Evolutionary conservation across 2,329 filamentous ascomycete species (phyloP).

Genomic region (Trichoderma sp.): DNA sequence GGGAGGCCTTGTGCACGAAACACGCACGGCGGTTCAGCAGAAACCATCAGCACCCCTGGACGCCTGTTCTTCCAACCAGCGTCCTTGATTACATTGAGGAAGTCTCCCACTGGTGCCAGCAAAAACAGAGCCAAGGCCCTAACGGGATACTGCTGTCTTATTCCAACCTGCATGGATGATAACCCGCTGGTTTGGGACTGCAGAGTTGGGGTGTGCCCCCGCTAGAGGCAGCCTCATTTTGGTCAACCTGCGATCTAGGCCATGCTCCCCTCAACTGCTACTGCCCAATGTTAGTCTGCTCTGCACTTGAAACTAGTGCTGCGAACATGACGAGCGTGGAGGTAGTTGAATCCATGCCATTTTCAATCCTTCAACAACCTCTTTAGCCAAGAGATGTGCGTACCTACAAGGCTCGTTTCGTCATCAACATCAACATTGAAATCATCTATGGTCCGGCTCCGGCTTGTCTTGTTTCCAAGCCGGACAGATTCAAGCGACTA

Average conservation of each 20-base stretch:
- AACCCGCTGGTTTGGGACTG: not conserved
- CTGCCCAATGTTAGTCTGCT: not conserved
- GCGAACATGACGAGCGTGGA: not conserved
- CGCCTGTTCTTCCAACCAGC: not conserved
- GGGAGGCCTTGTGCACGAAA: not conserved
- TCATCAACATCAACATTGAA: not conserved
- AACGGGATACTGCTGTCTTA: not conserved
- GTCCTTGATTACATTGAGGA: not conserved
- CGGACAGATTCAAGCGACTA: not conserved
- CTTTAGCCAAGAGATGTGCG: not conserved
- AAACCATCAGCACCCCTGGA: not conserved
- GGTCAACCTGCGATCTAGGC: not conserved
- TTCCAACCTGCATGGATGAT: not conserved
- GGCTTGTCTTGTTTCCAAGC: not conserved
- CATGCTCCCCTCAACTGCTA: not conserved
- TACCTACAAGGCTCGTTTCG: not conserved
- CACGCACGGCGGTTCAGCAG: not conserved
- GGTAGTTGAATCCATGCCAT: not conserved
- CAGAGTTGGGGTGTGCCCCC: not conserved
- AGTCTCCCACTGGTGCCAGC: conserved; percentile 7
- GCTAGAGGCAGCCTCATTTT: not conserved
- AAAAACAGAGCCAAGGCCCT: not conserved
- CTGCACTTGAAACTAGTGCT: not conserved
- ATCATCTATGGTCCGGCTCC: not conserved
- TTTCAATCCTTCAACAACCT: not conserved